These are phyloP conservation scores for Periconia sp. DNA, from an alignment of 2,329 filamentous ascomycete genomes.

Conservation along the genomic window DNA sequence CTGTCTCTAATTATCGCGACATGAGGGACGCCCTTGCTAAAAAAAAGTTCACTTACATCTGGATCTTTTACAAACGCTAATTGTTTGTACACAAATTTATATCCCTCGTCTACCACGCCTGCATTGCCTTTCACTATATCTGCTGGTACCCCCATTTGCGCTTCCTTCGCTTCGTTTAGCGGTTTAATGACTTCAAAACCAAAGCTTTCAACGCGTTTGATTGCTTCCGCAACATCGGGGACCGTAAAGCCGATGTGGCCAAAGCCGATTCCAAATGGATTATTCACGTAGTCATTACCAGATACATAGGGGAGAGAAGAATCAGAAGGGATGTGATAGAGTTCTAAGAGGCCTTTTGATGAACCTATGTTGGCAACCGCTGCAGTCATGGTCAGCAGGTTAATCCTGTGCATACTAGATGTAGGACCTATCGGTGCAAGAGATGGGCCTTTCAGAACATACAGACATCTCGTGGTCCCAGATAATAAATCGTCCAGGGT, in stretches of 20 bases:
- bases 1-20: neutral
- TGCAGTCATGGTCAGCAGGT: constrained; percentile 2
- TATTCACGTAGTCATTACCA: constrained; percentile 32
- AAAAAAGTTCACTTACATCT: constrained; percentile 31
- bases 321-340: constrained; percentile 40
- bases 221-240: constrained; percentile 31
- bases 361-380: constrained; percentile 26
- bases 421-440: neutral
- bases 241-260: constrained; percentile 46
- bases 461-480: constrained; percentile 35
- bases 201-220: constrained; percentile 26
- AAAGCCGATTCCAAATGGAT: constrained; percentile 29
- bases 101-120: constrained; percentile 29
- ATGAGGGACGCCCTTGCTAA: neutral
- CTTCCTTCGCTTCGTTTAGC: constrained; percentile 29
- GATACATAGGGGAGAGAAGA: constrained; percentile 23
- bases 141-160: constrained; percentile 29
- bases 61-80: constrained; percentile 43
- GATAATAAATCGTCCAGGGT: constrained; percentile 43
- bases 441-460: constrained; percentile 2
- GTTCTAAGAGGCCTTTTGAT: constrained; percentile 35
- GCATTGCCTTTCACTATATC: constrained; percentile 18
- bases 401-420: no score
- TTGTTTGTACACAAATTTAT: constrained; percentile 37
- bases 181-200: constrained; percentile 36